phyloP scores from a whole-genome alignment of 2,329 filamentous ascomycete species.

The Phymatotrichopsis omnivora region DNA sequence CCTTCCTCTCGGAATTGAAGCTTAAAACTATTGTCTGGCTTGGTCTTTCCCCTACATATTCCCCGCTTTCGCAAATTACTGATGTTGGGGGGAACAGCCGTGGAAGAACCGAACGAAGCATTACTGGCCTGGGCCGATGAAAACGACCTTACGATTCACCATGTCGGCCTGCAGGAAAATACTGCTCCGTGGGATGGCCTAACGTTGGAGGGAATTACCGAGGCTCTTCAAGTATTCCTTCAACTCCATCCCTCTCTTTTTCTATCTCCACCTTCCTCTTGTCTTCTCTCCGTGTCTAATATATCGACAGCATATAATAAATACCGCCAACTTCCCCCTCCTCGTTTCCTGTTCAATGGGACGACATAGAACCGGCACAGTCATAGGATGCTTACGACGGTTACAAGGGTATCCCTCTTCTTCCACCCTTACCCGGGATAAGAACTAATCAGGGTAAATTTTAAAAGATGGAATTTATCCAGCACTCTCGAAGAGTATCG shows the following conservation, averaged over 20 bases:
- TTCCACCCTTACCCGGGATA: background rate
- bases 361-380: conserved; percentile 25
- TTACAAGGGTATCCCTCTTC: conserved; percentile 15
- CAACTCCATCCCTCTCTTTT: background rate
- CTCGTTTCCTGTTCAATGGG: conserved; percentile 25
- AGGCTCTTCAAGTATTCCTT: conserved; percentile 21
- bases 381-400: conserved; percentile 26
- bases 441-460: conserved; percentile 1
- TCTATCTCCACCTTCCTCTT: background rate
- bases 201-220: conserved; percentile 25
- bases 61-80: conserved; percentile 4
- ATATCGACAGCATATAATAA: conserved; percentile 20
- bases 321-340: conserved; percentile 23
- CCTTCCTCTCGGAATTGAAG: conserved; percentile 24
- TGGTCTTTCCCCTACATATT: conserved; percentile 11
- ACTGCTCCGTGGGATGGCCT: conserved; percentile 26
- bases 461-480: conserved; percentile 21
- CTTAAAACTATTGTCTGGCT: conserved; percentile 28
- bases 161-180: conserved; percentile 25
- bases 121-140: conserved; percentile 24
- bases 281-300: background rate
- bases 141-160: conserved; percentile 25
- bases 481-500: conserved; percentile 27
- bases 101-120: conserved; percentile 27
- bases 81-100: no score